Percentiles rank a stretch among this genome's conserved stretches.
These are phyloP conservation scores for Lathyrus aphaca DNA, from an alignment of 306 rosid species.

Conservation along the genomic window DNA sequence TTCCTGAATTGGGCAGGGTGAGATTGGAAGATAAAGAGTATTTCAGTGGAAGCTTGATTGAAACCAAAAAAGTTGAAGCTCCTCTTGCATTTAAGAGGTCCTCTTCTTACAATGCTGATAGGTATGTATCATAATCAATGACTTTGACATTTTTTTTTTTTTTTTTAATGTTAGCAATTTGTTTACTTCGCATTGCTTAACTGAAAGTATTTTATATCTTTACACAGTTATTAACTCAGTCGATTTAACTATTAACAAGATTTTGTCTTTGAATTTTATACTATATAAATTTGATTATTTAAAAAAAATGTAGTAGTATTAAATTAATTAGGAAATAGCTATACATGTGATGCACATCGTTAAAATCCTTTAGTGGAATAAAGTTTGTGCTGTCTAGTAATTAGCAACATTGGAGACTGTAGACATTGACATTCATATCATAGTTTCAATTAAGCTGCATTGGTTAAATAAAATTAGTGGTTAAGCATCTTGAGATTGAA, in stretches of 20 bases:
- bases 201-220: too few relatives aligned
- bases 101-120: conserved; percentile 86
- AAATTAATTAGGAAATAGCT: too few relatives aligned
- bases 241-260: too few relatives aligned
- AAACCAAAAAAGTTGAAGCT: conserved; percentile 54
- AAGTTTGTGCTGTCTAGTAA: conserved; percentile 36
- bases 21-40: conserved; percentile 89
- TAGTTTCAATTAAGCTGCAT: conserved; percentile 34
- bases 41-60: conserved; percentile 91
- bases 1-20: conserved; percentile 50
- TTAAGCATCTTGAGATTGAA: conserved; percentile 49
- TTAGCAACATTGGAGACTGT: conserved; percentile 42
- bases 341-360: conserved; percentile 3
- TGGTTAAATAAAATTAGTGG: conserved; percentile 28
- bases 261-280: too few relatives aligned
- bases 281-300: too few relatives aligned
- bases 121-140: conserved; percentile 46
- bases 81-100: conserved; percentile 79
- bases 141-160: too few relatives aligned
- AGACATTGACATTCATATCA: conserved; percentile 45
- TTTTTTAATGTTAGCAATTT: too few relatives aligned
- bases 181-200: too few relatives aligned
- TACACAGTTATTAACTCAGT: too few relatives aligned
- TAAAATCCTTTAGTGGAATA: conserved; percentile 19
- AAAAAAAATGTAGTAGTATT: too few relatives aligned